A percentile compares a stretch with the other conserved stretches of the same genome.
phyloP scores from a whole-genome alignment of 345 rosid species.

The Litchi chinensis region DNA sequence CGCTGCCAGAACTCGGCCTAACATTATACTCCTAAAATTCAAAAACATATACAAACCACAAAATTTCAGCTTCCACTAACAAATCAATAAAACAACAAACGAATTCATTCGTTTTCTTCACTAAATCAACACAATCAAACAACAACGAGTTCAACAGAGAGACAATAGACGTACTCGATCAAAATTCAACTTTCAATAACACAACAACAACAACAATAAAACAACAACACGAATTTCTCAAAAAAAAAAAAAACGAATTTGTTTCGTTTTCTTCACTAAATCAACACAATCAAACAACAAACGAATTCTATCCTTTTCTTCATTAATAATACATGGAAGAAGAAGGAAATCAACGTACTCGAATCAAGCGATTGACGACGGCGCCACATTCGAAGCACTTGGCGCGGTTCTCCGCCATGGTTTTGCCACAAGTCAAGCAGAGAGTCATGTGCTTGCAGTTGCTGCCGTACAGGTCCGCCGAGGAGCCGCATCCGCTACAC shows the following conservation, averaged over 20 bases:
- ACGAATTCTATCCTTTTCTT: too few species aligned
- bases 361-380: slow-evolving; percentile 71
- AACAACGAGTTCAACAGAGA: background rate
- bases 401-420: slow-evolving; percentile 79
- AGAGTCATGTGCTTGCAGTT: slow-evolving; percentile 94
- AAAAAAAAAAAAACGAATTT: too few species aligned
- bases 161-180: too few species aligned
- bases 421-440: slow-evolving; percentile 83
- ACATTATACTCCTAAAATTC: slow-evolving; percentile 74
- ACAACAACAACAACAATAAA: too few species aligned
- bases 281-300: too few species aligned
- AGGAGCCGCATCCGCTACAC: slow-evolving; percentile 77
- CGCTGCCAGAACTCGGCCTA: slow-evolving; percentile 58
- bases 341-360: slow-evolving; percentile 41
- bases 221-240: too few species aligned
- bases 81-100: background rate
- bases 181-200: too few species aligned
- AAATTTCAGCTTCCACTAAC: background rate
- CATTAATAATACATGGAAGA: too few species aligned
- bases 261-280: too few species aligned
- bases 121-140: background rate
- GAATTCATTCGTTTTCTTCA: background rate
- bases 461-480: slow-evolving; percentile 80
- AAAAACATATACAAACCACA: background rate
- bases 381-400: slow-evolving; percentile 86